A percentile compares a stretch with the other conserved stretches of the same genome.
Evolutionary conservation across 148 eudicot genomes (phyloP).

Genomic region (Chenopodium berlandieri): DNA sequence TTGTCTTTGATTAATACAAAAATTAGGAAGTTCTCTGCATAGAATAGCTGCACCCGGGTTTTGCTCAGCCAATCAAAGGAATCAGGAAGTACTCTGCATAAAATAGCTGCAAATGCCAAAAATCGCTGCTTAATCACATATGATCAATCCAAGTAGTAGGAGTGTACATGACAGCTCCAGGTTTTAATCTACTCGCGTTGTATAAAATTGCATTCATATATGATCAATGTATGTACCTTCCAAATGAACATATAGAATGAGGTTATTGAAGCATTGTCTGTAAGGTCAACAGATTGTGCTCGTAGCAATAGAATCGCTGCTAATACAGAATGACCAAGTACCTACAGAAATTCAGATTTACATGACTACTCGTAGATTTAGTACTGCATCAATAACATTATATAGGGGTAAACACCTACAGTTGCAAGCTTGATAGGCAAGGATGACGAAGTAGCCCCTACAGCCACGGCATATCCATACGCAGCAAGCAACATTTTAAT

Average conservation of each 20-base stretch:
- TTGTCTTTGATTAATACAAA: too few species aligned
- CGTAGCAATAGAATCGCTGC: constrained; percentile 32
- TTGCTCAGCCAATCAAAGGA: constrained; percentile 36
- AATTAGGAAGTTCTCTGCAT: neutral
- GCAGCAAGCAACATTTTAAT: constrained; percentile 38
- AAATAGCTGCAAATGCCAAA: constrained; percentile 38
- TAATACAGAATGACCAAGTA: constrained; percentile 39
- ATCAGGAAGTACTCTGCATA: constrained; percentile 47
- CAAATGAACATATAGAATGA: constrained; percentile 53
- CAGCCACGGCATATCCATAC: constrained; percentile 36
- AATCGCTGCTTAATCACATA: too few species aligned
- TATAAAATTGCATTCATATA: too few species aligned
- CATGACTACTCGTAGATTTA: neutral
- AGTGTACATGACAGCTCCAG: neutral
- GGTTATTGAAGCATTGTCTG: constrained; percentile 37
- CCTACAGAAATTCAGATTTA: constrained; percentile 24
- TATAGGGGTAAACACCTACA: constrained; percentile 16
- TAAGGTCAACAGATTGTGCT: constrained; percentile 38
- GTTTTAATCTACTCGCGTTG: too few species aligned
- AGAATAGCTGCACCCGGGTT: neutral
- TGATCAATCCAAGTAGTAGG: neutral
- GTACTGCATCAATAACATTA: neutral
- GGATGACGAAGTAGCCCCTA: constrained; percentile 34
- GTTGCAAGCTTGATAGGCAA: constrained; percentile 22
- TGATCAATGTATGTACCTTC: constrained; percentile 33